Evolutionary conservation across 805 yeast species (phyloP).

Genomic region (Blastobotrys robertii): DNA sequence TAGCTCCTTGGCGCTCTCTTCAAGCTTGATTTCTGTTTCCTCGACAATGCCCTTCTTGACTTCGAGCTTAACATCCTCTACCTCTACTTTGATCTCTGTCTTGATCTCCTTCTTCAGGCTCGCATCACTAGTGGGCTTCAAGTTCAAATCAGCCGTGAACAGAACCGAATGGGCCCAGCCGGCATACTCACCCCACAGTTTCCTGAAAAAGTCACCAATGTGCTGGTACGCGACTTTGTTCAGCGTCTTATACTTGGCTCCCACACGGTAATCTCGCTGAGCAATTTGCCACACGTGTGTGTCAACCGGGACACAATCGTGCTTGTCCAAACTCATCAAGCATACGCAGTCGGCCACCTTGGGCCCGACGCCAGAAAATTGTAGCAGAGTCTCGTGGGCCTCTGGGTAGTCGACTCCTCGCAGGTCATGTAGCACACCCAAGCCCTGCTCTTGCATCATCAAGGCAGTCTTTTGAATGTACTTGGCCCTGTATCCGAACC

Average conservation of each 20-base stretch:
- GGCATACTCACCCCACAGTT: slow-evolving; percentile 81
- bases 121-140: slow-evolving; percentile 31
- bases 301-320: slow-evolving; percentile 86
- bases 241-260: slow-evolving; percentile 34
- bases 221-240: slow-evolving; percentile 43
- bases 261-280: slow-evolving; percentile 62
- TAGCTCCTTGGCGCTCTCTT: no score
- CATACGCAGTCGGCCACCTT: slow-evolving; percentile 97
- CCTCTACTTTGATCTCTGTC: background rate
- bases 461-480: slow-evolving; percentile 72
- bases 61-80: background rate
- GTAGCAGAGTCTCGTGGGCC: slow-evolving; percentile 50
- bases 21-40: background rate
- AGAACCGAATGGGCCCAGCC: slow-evolving; percentile 99
- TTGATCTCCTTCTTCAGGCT: background rate
- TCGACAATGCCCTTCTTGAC: background rate
- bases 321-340: slow-evolving; percentile 80
- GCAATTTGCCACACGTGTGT: slow-evolving; percentile 93
- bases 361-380: slow-evolving; percentile 87
- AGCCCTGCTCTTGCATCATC: slow-evolving; percentile 33
- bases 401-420: slow-evolving; percentile 39
- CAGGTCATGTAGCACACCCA: slow-evolving; percentile 26
- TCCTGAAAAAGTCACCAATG: slow-evolving; percentile 50
- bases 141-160: slow-evolving; percentile 66
- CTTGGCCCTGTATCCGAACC: slow-evolving; percentile 88